These are phyloP conservation scores for Exserohilum rostratum DNA, from an alignment of 2,329 filamentous ascomycete genomes.

Conservation along the genomic window DNA sequence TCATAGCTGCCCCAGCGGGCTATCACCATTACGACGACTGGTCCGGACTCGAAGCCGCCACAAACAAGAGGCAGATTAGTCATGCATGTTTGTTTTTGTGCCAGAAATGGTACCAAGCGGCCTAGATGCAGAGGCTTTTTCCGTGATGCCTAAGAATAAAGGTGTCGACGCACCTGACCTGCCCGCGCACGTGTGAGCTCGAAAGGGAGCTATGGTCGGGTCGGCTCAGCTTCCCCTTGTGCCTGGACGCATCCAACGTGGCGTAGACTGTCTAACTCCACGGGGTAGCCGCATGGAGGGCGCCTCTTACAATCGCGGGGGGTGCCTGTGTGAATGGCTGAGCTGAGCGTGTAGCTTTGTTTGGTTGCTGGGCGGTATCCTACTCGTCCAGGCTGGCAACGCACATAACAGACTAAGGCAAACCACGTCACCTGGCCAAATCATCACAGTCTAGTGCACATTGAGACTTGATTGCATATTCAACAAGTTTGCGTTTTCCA, in stretches of 20 bases:
- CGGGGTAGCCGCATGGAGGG: neutral
- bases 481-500: conserved; percentile 40
- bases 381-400: too few species aligned
- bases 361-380: neutral
- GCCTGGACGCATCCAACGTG: neutral
- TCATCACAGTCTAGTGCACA: neutral
- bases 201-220: neutral
- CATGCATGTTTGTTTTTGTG: conserved; percentile 2
- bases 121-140: conserved; percentile 1
- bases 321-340: neutral
- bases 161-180: neutral
- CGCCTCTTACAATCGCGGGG: neutral
- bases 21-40: conserved; percentile 17
- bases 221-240: conserved; percentile 9
- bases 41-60: neutral
- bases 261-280: conserved; percentile 1
- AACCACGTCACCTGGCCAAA: neutral
- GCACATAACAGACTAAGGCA: too few species aligned
- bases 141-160: neutral
- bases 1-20: conserved; percentile 8
- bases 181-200: neutral
- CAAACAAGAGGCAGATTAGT: conserved; percentile 11
- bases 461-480: neutral
- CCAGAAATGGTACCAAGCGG: neutral
- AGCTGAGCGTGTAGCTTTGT: neutral